A percentile compares a stretch with the other conserved stretches of the same genome.
Conservation (phyloP, 2,329 filamentous ascomycete species). For the Colletotrichum aenigma region DNA sequence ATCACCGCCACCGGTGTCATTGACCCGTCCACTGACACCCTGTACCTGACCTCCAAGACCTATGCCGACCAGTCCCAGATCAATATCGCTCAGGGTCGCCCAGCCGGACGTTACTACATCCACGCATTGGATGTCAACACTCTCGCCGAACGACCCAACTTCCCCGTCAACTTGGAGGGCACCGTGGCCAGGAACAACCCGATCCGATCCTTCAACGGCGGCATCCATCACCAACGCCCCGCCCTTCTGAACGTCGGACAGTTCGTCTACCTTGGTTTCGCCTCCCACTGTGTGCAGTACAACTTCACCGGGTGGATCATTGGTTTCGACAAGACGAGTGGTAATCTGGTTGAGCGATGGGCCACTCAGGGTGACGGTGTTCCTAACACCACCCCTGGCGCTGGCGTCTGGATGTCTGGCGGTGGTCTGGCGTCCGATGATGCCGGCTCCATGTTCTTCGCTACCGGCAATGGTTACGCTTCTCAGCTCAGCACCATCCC, state of each 20-base stretch:
- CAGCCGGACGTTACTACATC: slow-evolving; percentile 38
- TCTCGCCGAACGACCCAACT: slow-evolving; percentile 41
- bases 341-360: slow-evolving; percentile 40
- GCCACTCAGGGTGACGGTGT: slow-evolving; percentile 46
- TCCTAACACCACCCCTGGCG: slow-evolving; percentile 38
- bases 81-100: slow-evolving; percentile 33
- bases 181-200: slow-evolving; percentile 49
- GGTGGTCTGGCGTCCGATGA: slow-evolving; percentile 43
- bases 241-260: slow-evolving; percentile 49
- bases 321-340: slow-evolving; percentile 48
- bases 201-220: slow-evolving; percentile 54
- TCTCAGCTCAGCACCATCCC: slow-evolving; percentile 41
- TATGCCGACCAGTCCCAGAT: slow-evolving; percentile 37
- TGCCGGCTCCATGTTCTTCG: slow-evolving; percentile 41
- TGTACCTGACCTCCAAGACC: slow-evolving; percentile 48
- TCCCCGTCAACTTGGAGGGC: slow-evolving; percentile 54
- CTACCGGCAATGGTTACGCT: slow-evolving; percentile 45
- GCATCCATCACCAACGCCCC: slow-evolving; percentile 56
- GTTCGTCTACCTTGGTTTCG: slow-evolving; percentile 56
- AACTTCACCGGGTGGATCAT: slow-evolving; percentile 60
- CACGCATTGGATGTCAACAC: slow-evolving; percentile 44
- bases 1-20: slow-evolving; percentile 51
- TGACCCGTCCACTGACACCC: slow-evolving; percentile 46
- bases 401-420: slow-evolving; percentile 47
- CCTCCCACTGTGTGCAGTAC: slow-evolving; percentile 59